Percentiles rank a stretch among this genome's conserved stretches.
phyloP scores from a whole-genome alignment of 768 basidiomycete species.

The Paxillus involutus region DNA sequence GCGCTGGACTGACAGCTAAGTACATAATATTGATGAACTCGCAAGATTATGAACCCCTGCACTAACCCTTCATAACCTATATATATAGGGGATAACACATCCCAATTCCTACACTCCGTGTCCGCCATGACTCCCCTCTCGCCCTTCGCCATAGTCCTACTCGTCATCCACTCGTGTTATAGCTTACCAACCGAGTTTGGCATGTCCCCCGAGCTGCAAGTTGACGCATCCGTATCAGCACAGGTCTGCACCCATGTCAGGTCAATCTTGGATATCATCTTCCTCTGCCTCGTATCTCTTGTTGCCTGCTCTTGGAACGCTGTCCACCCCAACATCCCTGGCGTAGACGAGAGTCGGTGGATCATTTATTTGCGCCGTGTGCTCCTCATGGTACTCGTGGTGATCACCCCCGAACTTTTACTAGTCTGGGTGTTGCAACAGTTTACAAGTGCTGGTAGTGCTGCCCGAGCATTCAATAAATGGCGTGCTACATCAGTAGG shows the following conservation, averaged over 20 bases:
- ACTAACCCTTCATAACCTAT: no score
- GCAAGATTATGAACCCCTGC: no score
- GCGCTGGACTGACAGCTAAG: no score
- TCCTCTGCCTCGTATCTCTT: slow-evolving; percentile 27
- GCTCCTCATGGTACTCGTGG: slow-evolving; percentile 15
- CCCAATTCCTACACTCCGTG: background rate
- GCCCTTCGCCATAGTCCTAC: background rate
- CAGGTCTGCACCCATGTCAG: background rate
- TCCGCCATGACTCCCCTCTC: background rate
- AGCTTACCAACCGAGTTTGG: background rate
- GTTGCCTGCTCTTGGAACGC: slow-evolving; percentile 31
- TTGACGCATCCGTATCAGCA: background rate
- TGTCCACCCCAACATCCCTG: slow-evolving; percentile 31
- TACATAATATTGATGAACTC: no score
- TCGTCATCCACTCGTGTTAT: background rate
- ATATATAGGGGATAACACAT: no score
- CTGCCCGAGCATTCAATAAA: background rate
- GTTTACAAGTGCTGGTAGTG: slow-evolving; percentile 13
- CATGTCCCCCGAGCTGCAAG: background rate
- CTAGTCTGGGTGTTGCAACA: slow-evolving; percentile 28
- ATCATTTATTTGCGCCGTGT: slow-evolving; percentile 5
- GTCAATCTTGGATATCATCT: slow-evolving; percentile 35
- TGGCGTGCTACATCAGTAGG: background rate
- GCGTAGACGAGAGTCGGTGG: slow-evolving; percentile 7
- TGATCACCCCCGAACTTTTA: slow-evolving; percentile 29